Evolutionary conservation across 805 yeast species (phyloP), one percentile per base, ranked within the genome.

Genomic region (Suhomyces xylopsoci): DNA sequence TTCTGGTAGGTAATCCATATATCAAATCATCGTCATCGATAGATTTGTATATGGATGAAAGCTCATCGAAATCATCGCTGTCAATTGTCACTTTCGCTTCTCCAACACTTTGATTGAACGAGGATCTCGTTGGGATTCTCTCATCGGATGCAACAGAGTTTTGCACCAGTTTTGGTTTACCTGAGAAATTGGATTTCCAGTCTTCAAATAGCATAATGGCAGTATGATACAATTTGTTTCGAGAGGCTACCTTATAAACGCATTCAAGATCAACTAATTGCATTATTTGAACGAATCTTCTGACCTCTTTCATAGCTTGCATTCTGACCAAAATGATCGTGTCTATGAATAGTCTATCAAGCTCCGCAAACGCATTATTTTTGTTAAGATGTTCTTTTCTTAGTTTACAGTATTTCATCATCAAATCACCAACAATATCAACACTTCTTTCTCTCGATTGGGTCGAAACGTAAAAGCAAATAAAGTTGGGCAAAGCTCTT

Each of bases 21-120:
- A 81, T 63, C 40, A 88, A 66, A 63, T 90, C 96, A 2, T 74
- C 69, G 52, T 87, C 90, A 48, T 80, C 82, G 3, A 90, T 70
- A 0, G 76, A 62, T 5, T 73, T 70, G 63, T 85, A 88, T 1
- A 87, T 71, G 3, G 67, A 50, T 22, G 74, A 51, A 42, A 64
- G 58, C 1, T 50, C 50, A 40, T 52, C 52, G 19, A 63, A 61
- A 15, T 55, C 50, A 36, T 42, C 46, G 24, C 19, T 14, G 12
- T 42, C 45, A 47, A 15, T 44, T 28, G n/a, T 47, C 36, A 15
- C n/a, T 44, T 42, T 15, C 36, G 45, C 12, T 20, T 12, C 28
- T 17, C 20, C 45, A 7, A 19, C n/a, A 14, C 7, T 41, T 10
- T 22, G 45, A n/a, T 42, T 42, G 3, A 22, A 22, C n/a, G 45